Evolutionary conservation across 345 rosid genomes (phyloP).

Genomic region (Capsella bursapastoris): DNA sequence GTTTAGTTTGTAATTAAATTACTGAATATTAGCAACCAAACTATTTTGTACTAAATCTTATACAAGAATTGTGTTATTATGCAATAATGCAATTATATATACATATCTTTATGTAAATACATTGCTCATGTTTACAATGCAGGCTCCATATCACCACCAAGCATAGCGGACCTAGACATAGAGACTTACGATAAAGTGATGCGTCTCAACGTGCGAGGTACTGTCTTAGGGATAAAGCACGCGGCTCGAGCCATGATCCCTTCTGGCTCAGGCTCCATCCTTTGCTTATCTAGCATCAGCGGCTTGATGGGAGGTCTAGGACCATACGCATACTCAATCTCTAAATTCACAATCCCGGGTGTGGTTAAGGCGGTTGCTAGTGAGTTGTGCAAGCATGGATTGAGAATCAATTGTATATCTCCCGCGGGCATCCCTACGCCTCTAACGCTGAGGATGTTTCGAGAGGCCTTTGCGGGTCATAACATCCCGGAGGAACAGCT

Average conservation of each 20-base stretch:
- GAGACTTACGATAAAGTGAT: slow-evolving; percentile 70
- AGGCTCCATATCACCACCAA: slow-evolving; percentile 51
- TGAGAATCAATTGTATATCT: slow-evolving; percentile 77
- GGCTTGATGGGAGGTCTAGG: slow-evolving; percentile 79
- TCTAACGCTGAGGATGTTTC: slow-evolving; percentile 44
- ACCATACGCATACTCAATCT: slow-evolving; percentile 68
- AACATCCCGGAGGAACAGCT: slow-evolving; percentile 50
- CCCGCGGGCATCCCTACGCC: slow-evolving; percentile 70
- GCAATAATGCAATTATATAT: too few relatives aligned
- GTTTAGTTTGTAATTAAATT: too few relatives aligned
- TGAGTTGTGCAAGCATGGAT: slow-evolving; percentile 62
- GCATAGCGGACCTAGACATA: slow-evolving; percentile 69
- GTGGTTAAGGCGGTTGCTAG: slow-evolving; percentile 69
- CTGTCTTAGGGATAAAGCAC: slow-evolving; percentile 67
- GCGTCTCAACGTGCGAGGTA: slow-evolving; percentile 66
- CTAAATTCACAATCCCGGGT: slow-evolving; percentile 67
- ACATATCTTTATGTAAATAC: too few relatives aligned
- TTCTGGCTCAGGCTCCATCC: slow-evolving; percentile 61
- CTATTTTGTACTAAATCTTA: too few relatives aligned
- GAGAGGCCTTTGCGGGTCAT: slow-evolving; percentile 48
- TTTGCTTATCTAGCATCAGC: slow-evolving; percentile 79
- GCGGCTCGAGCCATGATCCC: slow-evolving; percentile 86
- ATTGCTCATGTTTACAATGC: not conserved
- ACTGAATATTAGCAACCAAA: too few relatives aligned
- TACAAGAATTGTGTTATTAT: too few relatives aligned